Evolutionary conservation across 495 filamentous ascomycete genomes (phyloP), one percentile per base, ranked within the genome.

Genomic region (Chaetomium tenue): DNA sequence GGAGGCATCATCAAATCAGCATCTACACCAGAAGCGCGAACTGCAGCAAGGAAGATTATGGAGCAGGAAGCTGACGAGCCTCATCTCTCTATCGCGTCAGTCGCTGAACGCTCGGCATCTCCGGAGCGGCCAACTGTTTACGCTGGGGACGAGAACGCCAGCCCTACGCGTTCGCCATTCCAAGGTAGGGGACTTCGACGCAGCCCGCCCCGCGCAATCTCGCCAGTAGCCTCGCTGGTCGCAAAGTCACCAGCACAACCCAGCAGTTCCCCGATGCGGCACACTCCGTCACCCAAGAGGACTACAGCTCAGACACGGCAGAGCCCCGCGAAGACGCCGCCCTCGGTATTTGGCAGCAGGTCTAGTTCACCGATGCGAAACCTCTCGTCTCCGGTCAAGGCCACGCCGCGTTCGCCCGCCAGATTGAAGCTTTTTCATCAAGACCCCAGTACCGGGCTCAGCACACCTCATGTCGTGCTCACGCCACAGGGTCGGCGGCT

Each of bases 381-480:
- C 11, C 39, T 55, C 7, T 64, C 66, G 18, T 68, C 73, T 22
- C 66, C 50, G 18, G 61, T n/a, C 12, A 72, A 68, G 30, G 61
- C 63, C 6, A 72, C 70, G 12, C 63, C 72, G 25, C 67, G 60
- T 1, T 72, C 71, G 16, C 56, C 68, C 23, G 50, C 65, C 40
- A 77, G 73, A 51, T 76, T 79, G 18, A 77, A 67, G 52, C 67
- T 90, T 11, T 89, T 89, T 67, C 84, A 82, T 58, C 78, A 83
- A 55, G 79, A 87, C 73, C 76, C 79, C 37, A 70, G 71, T 4
- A 87, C 83, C 20, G 88, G 88, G 8, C 64, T 81, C 18, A 81
- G 79, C 15, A 87, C 87, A 1, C 89, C 89, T 44, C 84, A 79
- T 20, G 82, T 90, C 63, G 76, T 90, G 22, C 70, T 91, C 23